These are phyloP conservation scores for Paramecium sonneborni DNA, from an alignment of 73 alveolate genomes.

Conservation along the genomic window DNA sequence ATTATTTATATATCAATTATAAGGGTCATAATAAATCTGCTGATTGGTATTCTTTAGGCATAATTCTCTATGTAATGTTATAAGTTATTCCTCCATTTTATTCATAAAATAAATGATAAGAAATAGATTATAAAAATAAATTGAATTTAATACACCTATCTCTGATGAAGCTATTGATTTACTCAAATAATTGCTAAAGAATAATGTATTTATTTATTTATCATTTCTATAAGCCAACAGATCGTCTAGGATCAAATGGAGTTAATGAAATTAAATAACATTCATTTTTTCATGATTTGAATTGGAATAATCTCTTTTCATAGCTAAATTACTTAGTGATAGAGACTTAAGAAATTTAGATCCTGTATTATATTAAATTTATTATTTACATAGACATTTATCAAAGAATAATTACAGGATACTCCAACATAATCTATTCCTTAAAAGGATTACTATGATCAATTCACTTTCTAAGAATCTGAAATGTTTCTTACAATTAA, in stretches of 20 bases:
- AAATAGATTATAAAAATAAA: conserved; percentile 1
- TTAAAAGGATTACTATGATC: neutral
- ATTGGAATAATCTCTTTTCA: conserved; percentile 84
- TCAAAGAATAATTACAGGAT: conserved; percentile 25
- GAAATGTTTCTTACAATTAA: neutral
- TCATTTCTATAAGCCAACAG: conserved; percentile 26
- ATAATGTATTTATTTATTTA: conserved; percentile 41
- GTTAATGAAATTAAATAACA: conserved; percentile 71
- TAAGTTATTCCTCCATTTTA: conserved; percentile 81
- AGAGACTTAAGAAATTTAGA: conserved; percentile 74
- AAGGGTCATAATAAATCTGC: conserved; percentile 70
- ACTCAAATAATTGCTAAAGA: neutral
- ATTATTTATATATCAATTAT: neutral
- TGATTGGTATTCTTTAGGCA: conserved; percentile 83
- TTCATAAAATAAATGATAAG: conserved; percentile 63
- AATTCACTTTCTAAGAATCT: neutral
- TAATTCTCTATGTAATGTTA: conserved; percentile 80
- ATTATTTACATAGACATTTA: neutral
- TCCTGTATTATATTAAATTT: neutral
- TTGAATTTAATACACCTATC: neutral
- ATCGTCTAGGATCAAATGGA: conserved; percentile 70
- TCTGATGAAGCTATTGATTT: neutral
- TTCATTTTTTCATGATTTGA: conserved; percentile 70
- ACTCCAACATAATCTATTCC: neutral
- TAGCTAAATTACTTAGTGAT: conserved; percentile 63